Base-by-base conservation (phyloP, 306 rosid species). In the Ormosia emarginata region DNA sequence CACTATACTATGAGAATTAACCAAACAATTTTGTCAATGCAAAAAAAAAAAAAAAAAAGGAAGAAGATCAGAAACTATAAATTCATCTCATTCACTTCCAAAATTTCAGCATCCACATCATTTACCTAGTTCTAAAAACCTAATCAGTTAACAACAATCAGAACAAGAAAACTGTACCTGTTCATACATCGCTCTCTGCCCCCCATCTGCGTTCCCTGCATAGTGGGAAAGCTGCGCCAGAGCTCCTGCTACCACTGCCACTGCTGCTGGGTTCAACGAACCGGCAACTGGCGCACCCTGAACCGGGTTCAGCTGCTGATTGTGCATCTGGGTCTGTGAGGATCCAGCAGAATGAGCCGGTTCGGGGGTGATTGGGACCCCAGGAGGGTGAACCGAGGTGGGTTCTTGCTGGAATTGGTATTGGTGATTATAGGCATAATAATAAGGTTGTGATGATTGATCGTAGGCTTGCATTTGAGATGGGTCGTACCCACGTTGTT, bases 401-500 rank as follows among this genome's bases (percentile, higher is more conserved):
- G 82, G 7, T 36, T 87, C 86, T 17, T 82, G 58, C 7, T 84
- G 88, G 32, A 40, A 73, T 4, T 81, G 80, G 13, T 81, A 73
- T 67, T 81, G 86, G 5, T 75, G 81, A 41, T 72, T 64, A 32
- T 83, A 87, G 1, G 67, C 81, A 66, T 84, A 81, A 49, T 84
- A 87, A 2, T 81, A 43, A 72, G 72, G 87, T 7, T 79, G 77
- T 0, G 83, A 83, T 8, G 90, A 71, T 59, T 83, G 87, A 70
- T 87, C 90, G 29, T 83, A 83, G 73, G 83, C 53, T 76, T 76
- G 90, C 71, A 71, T 59, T 81, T 80, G 86, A 77, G 90, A 87
- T 33, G 83, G 75, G 50, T 87, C 87, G 18, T 77, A 77, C 7
- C 67, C 71, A 24, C 66, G 29, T 76, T 82, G 72, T 11, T 47